Evolutionary conservation across 1,284 basidiomycete genomes (phyloP).

Genomic region (Somion occarium): DNA sequence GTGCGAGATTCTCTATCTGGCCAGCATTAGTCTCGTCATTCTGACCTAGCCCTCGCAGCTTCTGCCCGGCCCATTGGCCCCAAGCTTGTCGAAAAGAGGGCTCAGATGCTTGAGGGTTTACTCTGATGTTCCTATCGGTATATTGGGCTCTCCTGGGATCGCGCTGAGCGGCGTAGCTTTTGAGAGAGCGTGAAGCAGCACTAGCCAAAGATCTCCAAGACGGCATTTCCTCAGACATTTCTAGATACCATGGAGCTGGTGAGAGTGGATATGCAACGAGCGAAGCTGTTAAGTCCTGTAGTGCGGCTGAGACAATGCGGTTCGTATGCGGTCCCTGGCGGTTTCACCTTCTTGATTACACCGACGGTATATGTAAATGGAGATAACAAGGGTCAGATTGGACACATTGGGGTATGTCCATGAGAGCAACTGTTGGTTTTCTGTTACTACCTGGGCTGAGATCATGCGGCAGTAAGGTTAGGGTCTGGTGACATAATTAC

Average conservation of each 20-base stretch:
- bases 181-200: slow-evolving; percentile 34
- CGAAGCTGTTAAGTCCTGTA: too few relatives aligned
- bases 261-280: too few relatives aligned
- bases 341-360: too few relatives aligned
- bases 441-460: too few relatives aligned
- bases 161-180: slow-evolving; percentile 35
- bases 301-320: too few relatives aligned
- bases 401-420: too few relatives aligned
- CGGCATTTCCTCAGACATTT: slow-evolving; percentile 26
- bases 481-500: too few relatives aligned
- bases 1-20: slow-evolving; percentile 26
- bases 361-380: too few relatives aligned
- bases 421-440: too few relatives aligned
- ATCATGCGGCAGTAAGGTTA: too few relatives aligned
- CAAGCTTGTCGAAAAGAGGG: slow-evolving; percentile 29
- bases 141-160: slow-evolving; percentile 23
- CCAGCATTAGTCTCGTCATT: slow-evolving; percentile 10
- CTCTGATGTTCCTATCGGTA: background rate
- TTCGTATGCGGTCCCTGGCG: too few relatives aligned
- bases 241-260: background rate
- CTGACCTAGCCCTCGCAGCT: slow-evolving; percentile 27
- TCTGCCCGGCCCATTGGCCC: slow-evolving; percentile 47
- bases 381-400: too few relatives aligned
- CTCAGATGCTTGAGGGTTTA: slow-evolving; percentile 9
- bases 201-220: slow-evolving; percentile 31